These are phyloP conservation scores for Vigna mungo DNA, from an alignment of 306 rosid species.

Conservation along the genomic window DNA sequence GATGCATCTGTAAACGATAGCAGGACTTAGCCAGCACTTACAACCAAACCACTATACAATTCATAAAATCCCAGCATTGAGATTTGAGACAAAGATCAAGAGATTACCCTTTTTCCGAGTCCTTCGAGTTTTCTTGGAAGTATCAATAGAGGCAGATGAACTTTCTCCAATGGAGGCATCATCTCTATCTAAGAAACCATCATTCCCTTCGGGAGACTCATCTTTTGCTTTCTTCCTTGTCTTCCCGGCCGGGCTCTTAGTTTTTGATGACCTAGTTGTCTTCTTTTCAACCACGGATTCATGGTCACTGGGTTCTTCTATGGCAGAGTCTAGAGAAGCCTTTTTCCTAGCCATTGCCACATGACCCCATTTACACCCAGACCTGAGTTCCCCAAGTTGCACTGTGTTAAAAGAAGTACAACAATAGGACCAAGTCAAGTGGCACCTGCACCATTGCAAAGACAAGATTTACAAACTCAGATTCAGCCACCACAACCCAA, in stretches of 20 bases:
- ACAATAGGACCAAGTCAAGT: slow-evolving; percentile 49
- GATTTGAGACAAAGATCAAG: slow-evolving; percentile 31
- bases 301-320: slow-evolving; percentile 57
- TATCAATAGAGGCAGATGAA: slow-evolving; percentile 49
- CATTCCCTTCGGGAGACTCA: slow-evolving; percentile 48
- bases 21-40: slow-evolving; percentile 46
- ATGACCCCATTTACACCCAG: slow-evolving; percentile 60
- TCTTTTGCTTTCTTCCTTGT: slow-evolving; percentile 59
- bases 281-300: slow-evolving; percentile 66
- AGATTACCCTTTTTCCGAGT: slow-evolving; percentile 66
- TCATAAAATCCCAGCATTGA: slow-evolving; percentile 23
- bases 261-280: slow-evolving; percentile 59
- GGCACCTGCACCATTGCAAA: slow-evolving; percentile 63
- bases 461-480: slow-evolving; percentile 31
- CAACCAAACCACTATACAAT: slow-evolving; percentile 35
- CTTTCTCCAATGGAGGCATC: slow-evolving; percentile 52
- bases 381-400: slow-evolving; percentile 58
- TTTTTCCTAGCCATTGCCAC: slow-evolving; percentile 73
- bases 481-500: slow-evolving; percentile 36
- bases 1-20: slow-evolving; percentile 58
- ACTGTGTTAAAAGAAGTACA: slow-evolving; percentile 49
- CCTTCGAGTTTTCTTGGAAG: slow-evolving; percentile 59
- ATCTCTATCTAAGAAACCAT: slow-evolving; percentile 51
- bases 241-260: slow-evolving; percentile 45
- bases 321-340: slow-evolving; percentile 50